These are phyloP conservation scores for Amanita pseudoporphyria DNA, from an alignment of 768 basidiomycete species.

Conservation along the genomic window DNA sequence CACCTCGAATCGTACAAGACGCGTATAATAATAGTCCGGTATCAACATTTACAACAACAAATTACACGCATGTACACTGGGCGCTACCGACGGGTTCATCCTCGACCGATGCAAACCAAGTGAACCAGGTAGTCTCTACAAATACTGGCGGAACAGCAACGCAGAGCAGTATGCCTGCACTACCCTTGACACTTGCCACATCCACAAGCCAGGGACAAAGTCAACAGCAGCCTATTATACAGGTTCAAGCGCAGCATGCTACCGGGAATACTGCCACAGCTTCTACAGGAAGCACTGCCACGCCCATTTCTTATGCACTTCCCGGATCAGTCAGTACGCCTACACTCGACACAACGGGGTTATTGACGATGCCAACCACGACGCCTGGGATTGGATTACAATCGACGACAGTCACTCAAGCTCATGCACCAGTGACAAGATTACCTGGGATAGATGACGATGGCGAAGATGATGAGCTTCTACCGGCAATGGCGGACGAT, in stretches of 20 bases:
- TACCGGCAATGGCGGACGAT: slow-evolving; percentile 84
- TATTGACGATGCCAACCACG: slow-evolving; percentile 12
- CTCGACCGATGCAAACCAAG: slow-evolving; percentile 3
- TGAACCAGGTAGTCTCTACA: background rate
- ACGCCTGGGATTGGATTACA: slow-evolving; percentile 13
- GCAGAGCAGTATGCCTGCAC: slow-evolving; percentile 3
- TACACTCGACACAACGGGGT: slow-evolving; percentile 14
- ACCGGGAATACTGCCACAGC: slow-evolving; percentile 5
- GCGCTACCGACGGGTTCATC: slow-evolving; percentile 9
- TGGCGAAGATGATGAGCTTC: slow-evolving; percentile 67
- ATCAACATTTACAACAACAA: slow-evolving; percentile 1
- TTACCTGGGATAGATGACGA: slow-evolving; percentile 33
- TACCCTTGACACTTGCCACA: background rate
- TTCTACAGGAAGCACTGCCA: slow-evolving; percentile 2
- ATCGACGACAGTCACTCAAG: slow-evolving; percentile 4
- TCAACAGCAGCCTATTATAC: background rate
- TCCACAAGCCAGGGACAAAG: slow-evolving; percentile 6
- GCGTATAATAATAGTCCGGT: slow-evolving; percentile 3
- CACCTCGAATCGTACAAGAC: slow-evolving; percentile 20
- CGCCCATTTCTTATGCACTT: background rate
- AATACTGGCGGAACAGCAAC: background rate
- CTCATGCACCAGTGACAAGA: slow-evolving; percentile 6
- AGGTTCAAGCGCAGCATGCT: background rate
- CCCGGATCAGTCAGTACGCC: slow-evolving; percentile 2
- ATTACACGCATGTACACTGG: slow-evolving; percentile 7